phyloP scores from a whole-genome alignment of 176 grass and related monocot genomes.

The Oryza nivara region DNA sequence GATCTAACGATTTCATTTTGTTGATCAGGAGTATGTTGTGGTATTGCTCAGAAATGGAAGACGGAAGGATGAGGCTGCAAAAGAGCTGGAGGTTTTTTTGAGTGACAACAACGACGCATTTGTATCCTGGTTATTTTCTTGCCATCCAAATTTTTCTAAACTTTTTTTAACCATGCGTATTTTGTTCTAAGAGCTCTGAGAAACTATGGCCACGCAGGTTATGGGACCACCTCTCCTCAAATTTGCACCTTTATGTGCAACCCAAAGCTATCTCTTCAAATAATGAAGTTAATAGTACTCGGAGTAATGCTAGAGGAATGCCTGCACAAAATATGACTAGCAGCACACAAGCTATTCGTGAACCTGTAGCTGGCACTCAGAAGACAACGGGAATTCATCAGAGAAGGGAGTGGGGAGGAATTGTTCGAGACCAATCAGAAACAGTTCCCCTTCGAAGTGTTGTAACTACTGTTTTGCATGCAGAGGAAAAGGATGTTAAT shows the following conservation, averaged over 20 bases:
- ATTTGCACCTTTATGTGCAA: constrained; percentile 73
- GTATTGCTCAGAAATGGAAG: constrained; percentile 92
- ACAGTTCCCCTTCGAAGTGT: constrained; percentile 75
- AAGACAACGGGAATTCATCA: constrained; percentile 49
- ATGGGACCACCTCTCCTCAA: constrained; percentile 94
- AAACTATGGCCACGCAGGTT: constrained; percentile 59
- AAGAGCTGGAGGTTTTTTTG: constrained; percentile 80
- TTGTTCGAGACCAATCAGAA: constrained; percentile 45
- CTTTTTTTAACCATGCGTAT: background rate
- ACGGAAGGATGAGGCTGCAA: constrained; percentile 60
- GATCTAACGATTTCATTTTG: constrained; percentile 17
- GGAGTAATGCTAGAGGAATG: constrained; percentile 38
- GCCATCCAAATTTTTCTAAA: background rate
- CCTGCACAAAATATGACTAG: constrained; percentile 35
- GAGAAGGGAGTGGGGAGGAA: constrained; percentile 62
- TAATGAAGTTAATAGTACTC: constrained; percentile 39
- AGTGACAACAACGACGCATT: constrained; percentile 74
- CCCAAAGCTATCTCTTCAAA: constrained; percentile 40
- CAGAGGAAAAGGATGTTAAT: constrained; percentile 47
- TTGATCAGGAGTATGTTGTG: constrained; percentile 74
- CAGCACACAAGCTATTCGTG: constrained; percentile 22
- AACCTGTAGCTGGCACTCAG: constrained; percentile 47
- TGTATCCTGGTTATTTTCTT: constrained; percentile 72
- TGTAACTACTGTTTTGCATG: constrained; percentile 60
- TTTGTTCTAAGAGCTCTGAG: constrained; percentile 6